Evolutionary conservation across 345 rosid species (phyloP).

Genomic region (Syzygium oleosum): DNA sequence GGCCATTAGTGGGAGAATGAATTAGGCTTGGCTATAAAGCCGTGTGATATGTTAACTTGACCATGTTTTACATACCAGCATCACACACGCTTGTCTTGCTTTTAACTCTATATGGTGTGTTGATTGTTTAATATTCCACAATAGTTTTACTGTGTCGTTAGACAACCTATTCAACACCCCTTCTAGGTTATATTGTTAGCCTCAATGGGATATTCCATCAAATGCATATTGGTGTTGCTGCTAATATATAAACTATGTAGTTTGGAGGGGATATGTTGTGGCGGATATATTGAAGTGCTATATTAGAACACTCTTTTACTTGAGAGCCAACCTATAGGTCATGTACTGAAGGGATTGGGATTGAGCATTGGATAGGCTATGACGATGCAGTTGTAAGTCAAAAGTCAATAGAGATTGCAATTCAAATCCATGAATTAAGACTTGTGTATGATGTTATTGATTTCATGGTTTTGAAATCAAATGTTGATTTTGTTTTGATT

Average conservation of each 20-base stretch:
- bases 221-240: not conserved
- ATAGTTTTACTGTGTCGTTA: too few relatives aligned
- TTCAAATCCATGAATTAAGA: not conserved
- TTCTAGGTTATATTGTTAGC: too few relatives aligned
- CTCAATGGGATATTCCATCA: too few relatives aligned
- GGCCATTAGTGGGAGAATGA: too few relatives aligned
- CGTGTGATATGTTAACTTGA: too few relatives aligned
- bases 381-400: not conserved
- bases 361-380: not conserved
- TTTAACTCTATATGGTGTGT: too few relatives aligned
- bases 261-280: not conserved
- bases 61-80: too few relatives aligned
- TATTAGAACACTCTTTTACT: not conserved
- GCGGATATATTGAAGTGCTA: not conserved
- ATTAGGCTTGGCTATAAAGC: too few relatives aligned
- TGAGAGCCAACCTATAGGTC: not conserved
- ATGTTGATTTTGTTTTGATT: not conserved
- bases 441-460: not conserved
- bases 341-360: not conserved
- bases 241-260: not conserved
- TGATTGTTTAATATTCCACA: too few relatives aligned
- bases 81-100: too few relatives aligned
- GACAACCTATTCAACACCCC: too few relatives aligned
- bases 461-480: not conserved
- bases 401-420: not conserved